These are phyloP conservation scores for Glycyrrhiza uralensis DNA, from an alignment of 306 rosid species.

Conservation along the genomic window DNA sequence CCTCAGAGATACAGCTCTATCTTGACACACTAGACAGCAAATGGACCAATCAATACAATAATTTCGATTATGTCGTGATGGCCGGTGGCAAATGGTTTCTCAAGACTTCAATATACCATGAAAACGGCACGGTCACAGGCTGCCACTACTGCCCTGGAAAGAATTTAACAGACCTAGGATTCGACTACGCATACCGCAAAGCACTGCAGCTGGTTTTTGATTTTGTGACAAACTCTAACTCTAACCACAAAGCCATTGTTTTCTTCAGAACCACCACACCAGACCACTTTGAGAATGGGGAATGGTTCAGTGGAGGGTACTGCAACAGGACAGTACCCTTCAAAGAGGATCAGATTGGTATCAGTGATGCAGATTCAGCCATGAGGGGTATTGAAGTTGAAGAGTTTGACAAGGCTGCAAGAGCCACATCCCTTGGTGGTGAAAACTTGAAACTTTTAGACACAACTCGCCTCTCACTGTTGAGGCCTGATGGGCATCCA, in stretches of 20 bases:
- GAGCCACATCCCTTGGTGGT: not conserved
- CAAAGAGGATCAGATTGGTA: constrained; percentile 43
- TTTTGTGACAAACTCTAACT: constrained; percentile 26
- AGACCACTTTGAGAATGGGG: constrained; percentile 82
- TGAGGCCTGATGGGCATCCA: constrained; percentile 91
- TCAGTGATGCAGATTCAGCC: constrained; percentile 35
- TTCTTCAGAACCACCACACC: constrained; percentile 76
- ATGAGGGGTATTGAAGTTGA: constrained; percentile 67
- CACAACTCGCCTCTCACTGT: constrained; percentile 54
- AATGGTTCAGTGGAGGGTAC: constrained; percentile 84
- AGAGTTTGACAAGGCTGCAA: constrained; percentile 46
- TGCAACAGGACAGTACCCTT: constrained; percentile 79
- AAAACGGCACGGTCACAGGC: constrained; percentile 44
- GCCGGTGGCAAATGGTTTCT: constrained; percentile 86
- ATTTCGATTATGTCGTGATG: constrained; percentile 48
- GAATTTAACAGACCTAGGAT: constrained; percentile 64
- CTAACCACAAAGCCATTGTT: constrained; percentile 45
- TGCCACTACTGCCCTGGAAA: constrained; percentile 66
- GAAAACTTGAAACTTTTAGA: constrained; percentile 52
- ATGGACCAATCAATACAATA: constrained; percentile 53
- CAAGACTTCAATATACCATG: constrained; percentile 68
- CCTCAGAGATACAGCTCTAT: constrained; percentile 58
- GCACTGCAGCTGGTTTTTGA: constrained; percentile 39
- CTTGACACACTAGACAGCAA: constrained; percentile 53
- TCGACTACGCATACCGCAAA: constrained; percentile 55